Conservation (phyloP, 345 rosid genomes). For the Ceriops decandra region DNA sequence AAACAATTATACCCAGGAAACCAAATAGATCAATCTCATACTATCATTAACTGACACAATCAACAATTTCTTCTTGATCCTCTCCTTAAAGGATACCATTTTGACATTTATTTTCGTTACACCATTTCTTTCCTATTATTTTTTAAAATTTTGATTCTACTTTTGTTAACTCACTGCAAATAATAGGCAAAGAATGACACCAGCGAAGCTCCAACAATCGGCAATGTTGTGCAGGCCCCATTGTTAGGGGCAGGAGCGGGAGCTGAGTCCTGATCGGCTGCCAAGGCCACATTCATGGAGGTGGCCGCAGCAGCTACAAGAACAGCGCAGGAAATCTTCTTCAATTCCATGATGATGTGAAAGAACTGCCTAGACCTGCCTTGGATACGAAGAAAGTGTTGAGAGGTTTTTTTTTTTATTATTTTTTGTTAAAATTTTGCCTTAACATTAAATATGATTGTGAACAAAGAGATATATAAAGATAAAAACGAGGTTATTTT, state of each 20-base stretch:
- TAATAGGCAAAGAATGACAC: slow-evolving; percentile 56
- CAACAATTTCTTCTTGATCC: no score
- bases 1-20: no score
- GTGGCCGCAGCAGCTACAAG: slow-evolving; percentile 41
- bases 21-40: no score
- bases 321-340: slow-evolving; percentile 59
- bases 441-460: slow-evolving; percentile 11
- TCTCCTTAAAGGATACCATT: no score
- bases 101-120: no score
- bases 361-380: slow-evolving; percentile 14
- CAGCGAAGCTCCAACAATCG: slow-evolving; percentile 57
- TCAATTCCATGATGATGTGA: slow-evolving; percentile 55
- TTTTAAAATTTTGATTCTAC: background rate
- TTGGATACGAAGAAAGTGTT: slow-evolving; percentile 18
- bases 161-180: slow-evolving; percentile 37
- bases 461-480: slow-evolving; percentile 19
- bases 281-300: slow-evolving; percentile 52
- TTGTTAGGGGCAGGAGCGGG: slow-evolving; percentile 24
- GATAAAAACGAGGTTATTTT: background rate
- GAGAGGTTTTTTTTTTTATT: background rate
- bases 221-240: slow-evolving; percentile 43
- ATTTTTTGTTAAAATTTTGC: background rate
- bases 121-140: no score
- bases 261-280: slow-evolving; percentile 32
- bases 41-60: no score